Percentiles rank a stretch among this genome's conserved stretches.
Evolutionary conservation across 768 basidiomycete genomes (phyloP).

Genomic region (Leccinum truebloodii): DNA sequence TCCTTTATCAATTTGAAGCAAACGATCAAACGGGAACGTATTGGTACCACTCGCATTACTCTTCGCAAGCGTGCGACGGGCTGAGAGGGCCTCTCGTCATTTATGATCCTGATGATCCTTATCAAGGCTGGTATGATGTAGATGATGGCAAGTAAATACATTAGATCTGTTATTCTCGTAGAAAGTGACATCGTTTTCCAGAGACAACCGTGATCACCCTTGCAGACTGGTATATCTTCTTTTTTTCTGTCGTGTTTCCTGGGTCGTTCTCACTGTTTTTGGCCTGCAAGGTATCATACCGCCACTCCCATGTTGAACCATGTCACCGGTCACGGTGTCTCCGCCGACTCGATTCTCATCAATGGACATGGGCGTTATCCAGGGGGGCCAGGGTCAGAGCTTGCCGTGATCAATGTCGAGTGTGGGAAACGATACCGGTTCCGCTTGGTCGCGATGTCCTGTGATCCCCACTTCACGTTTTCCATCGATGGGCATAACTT

Average conservation of each 20-base stretch:
- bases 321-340: constrained; percentile 4
- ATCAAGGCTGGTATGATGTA: constrained; percentile 40
- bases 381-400: constrained; percentile 37
- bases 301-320: not conserved
- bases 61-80: constrained; percentile 43
- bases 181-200: constrained; percentile 5
- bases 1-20: constrained; percentile 21
- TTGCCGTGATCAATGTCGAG: constrained; percentile 42
- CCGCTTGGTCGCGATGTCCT: constrained; percentile 48
- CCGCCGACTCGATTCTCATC: constrained; percentile 30
- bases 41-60: constrained; percentile 41
- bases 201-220: constrained; percentile 28
- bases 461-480: constrained; percentile 44
- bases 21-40: constrained; percentile 29
- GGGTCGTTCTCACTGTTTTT: not conserved
- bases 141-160: constrained; percentile 39
- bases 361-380: constrained; percentile 33
- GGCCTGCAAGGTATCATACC: not conserved
- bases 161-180: not conserved
- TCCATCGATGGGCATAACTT: constrained; percentile 49
- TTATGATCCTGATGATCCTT: constrained; percentile 45
- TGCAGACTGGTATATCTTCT: not conserved
- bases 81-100: constrained; percentile 41
- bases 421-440: constrained; percentile 45
- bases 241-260: not conserved